A percentile compares a stretch with the other conserved stretches of the same genome.
These are phyloP conservation scores for Auricularia sp. DNA, from an alignment of 768 basidiomycete genomes.

Conservation along the genomic window DNA sequence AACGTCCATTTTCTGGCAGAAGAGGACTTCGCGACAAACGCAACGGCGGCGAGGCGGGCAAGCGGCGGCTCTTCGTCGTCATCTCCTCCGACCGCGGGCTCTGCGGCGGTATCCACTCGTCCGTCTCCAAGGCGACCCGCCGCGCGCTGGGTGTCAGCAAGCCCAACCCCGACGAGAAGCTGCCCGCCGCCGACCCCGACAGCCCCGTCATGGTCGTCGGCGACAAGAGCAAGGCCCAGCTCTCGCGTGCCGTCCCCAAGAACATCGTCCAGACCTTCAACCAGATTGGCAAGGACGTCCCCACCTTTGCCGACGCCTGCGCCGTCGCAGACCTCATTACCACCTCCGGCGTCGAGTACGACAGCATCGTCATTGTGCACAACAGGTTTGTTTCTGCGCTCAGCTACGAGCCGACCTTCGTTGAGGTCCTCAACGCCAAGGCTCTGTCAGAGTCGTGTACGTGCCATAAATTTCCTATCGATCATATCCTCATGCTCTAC, in stretches of 20 bases:
- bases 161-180: slow-evolving; percentile 22
- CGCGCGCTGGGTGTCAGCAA: slow-evolving; percentile 47
- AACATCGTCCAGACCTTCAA: slow-evolving; percentile 86
- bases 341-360: slow-evolving; percentile 76
- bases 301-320: slow-evolving; percentile 93
- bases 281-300: slow-evolving; percentile 95
- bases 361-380: slow-evolving; percentile 71
- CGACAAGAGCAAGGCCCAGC: slow-evolving; percentile 95
- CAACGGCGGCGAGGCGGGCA: slow-evolving; percentile 53
- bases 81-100: slow-evolving; percentile 98
- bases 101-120: slow-evolving; percentile 98
- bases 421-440: slow-evolving; percentile 75
- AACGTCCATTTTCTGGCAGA: too few relatives aligned
- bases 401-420: slow-evolving; percentile 70
- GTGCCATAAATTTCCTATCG: not conserved
- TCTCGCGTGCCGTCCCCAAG: slow-evolving; percentile 51
- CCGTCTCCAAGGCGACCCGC: slow-evolving; percentile 83
- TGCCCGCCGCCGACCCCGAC: slow-evolving; percentile 39
- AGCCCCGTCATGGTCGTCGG: slow-evolving; percentile 82
- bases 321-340: slow-evolving; percentile 88
- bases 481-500: not conserved
- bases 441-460: slow-evolving; percentile 70
- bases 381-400: slow-evolving; percentile 85
- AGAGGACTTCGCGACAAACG: too few relatives aligned
- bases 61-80: slow-evolving; percentile 84